Base-by-base conservation (phyloP, 805 yeast species). In the Ogataea kodamae region DNA sequence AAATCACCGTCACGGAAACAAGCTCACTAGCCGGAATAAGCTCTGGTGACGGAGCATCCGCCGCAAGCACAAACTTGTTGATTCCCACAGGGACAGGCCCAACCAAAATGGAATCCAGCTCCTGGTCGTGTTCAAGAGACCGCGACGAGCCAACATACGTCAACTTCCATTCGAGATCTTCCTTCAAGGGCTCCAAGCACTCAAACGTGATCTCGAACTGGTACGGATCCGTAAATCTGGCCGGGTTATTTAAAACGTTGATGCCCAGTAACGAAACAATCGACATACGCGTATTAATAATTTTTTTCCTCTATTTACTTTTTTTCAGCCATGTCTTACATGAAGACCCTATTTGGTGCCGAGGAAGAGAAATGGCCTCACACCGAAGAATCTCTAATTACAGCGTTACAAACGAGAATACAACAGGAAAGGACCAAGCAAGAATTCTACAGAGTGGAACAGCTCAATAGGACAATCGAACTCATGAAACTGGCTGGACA, bases 41-140 rank as follows among this genome's bases (percentile, higher is more conserved):
- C 48, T 90, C 97, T 0, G 97, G 94, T 1, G 90, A 78, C 1
- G 99, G 99, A 0, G 99, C 95, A 52, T 94, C 97, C 0, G 97
- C 97, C 12, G 85, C 77, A 58, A 92, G 83, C 8, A 89, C 72
- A 52, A 92, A 92, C 60, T 90, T 88, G 56, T 92, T 92, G 24
- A 90, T 78, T 1, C 99, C 99, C 2, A 92, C 95, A 0, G 98
- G 99, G 2, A 92, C 95, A 0, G 99, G 99, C 0, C 99, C 99
- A 3, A 92, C 99, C n/a, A 92, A 65, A 22, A 92, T 78, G 1
- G 97, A 88, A 55, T 92, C 99, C 35, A 92, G 67, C 57, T 89
- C 97, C 61, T 92, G 99, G 59, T 92, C 99, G 50, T 92, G 97
- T 45, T 92, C 97, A 32, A 87, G 59, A 22, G 97, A 87, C 29